These are phyloP conservation scores for Amanita rubescens DNA, from an alignment of 768 basidiomycete species.

Conservation along the genomic window DNA sequence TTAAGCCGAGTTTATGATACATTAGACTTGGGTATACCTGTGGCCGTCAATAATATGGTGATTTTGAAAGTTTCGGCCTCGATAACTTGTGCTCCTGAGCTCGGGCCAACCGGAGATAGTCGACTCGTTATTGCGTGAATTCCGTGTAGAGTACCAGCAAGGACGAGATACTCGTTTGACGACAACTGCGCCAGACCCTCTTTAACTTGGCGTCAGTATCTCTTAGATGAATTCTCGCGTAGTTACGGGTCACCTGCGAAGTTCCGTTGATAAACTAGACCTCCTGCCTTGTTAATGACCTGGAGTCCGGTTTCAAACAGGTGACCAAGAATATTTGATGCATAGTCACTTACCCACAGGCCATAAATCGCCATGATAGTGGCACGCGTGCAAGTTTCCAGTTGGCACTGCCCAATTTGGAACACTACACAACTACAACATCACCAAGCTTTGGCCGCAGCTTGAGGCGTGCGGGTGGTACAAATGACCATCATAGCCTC, in stretches of 20 bases:
- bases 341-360: conserved; percentile 6
- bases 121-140: conserved; percentile 98
- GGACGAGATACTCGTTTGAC: conserved; percentile 91
- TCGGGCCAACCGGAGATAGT: conserved; percentile 72
- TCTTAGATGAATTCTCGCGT: background rate
- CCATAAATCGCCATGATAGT: conserved; percentile 9
- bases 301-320: conserved; percentile 21
- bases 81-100: conserved; percentile 91
- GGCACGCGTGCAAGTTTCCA: background rate
- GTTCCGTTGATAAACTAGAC: conserved; percentile 88
- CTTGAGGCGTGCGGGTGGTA: background rate
- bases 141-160: conserved; percentile 94
- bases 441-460: background rate
- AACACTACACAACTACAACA: no score
- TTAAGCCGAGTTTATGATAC: background rate
- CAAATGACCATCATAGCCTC: conserved; percentile 3
- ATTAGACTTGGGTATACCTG: conserved; percentile 46
- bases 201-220: conserved; percentile 23
- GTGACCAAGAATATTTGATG: background rate
- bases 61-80: conserved; percentile 96
- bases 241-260: conserved; percentile 59
- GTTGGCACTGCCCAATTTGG: no score
- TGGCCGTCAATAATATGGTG: conserved; percentile 82
- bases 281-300: conserved; percentile 98
- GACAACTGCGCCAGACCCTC: conserved; percentile 89